Conservation (phyloP, 2,329 filamentous ascomycete genomes). For the Furcasterigmium sp. region DNA sequence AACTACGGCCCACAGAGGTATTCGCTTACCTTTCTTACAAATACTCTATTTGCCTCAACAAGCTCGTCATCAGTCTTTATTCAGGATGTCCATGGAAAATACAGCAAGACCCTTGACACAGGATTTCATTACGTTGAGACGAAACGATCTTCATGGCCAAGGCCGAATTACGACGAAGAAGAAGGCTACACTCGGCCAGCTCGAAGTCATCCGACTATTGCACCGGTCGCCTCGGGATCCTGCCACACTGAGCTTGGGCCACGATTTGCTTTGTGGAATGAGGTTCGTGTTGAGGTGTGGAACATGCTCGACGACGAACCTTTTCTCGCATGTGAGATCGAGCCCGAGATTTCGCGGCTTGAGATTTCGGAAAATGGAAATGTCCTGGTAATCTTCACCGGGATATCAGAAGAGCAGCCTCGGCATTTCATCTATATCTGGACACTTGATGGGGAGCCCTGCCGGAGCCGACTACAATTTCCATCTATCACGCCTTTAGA, state of each 20-base stretch:
- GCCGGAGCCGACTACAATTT: neutral
- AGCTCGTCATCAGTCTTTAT: neutral
- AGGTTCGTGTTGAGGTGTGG: neutral
- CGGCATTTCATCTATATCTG: neutral
- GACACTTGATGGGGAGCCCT: neutral
- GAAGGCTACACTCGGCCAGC: no score
- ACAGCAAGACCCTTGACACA: neutral
- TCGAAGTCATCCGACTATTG: no score
- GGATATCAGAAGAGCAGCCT: neutral
- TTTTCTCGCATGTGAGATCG: neutral
- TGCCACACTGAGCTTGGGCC: neutral
- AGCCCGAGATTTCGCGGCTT: neutral
- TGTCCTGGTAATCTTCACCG: neutral
- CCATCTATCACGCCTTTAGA: neutral
- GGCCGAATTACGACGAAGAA: no score
- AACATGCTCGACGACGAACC: neutral
- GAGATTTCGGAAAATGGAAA: neutral
- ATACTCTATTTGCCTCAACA: neutral
- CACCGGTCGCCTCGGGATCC: no score
- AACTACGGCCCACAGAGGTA: neutral
- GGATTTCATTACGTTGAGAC: neutral
- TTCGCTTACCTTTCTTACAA: neutral
- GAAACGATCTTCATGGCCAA: neutral
- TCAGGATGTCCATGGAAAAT: neutral
- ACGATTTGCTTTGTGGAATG: neutral